Percentiles rank a stretch among this genome's conserved stretches.
These are phyloP conservation scores for Primulina huaijiensis DNA, from an alignment of 257 asterid species.

Conservation along the genomic window DNA sequence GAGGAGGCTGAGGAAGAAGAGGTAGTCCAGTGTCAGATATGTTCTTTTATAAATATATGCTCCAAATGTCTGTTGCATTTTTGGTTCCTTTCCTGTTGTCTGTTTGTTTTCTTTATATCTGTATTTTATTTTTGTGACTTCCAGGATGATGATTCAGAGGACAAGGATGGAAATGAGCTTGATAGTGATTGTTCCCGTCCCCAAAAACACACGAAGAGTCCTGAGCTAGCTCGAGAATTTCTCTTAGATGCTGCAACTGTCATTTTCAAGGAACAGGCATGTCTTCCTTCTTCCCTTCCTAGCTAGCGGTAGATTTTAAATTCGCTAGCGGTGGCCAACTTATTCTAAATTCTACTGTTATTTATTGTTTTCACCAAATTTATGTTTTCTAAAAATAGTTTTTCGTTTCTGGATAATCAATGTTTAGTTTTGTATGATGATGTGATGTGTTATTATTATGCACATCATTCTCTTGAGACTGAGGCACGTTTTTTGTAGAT, in stretches of 20 bases:
- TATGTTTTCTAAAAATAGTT: neutral
- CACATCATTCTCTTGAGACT: conserved; percentile 2
- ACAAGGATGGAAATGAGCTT: conserved; percentile 90
- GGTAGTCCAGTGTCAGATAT: conserved; percentile 47
- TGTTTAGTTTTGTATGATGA: neutral
- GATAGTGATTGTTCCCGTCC: conserved; percentile 98
- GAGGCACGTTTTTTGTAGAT: neutral
- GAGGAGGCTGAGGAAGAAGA: conserved; percentile 99
- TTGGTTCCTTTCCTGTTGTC: conserved; percentile 15
- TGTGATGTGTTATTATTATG: neutral
- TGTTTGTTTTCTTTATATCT: conserved; percentile 16
- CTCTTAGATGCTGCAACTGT: conserved; percentile 99
- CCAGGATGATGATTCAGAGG: conserved; percentile 97
- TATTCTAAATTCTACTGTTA: neutral
- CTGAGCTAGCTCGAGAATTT: conserved; percentile 99
- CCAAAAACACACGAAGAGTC: conserved; percentile 99
- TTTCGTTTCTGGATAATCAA: neutral
- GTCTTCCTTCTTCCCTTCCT: conserved; percentile 27
- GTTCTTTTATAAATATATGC: conserved; percentile 7
- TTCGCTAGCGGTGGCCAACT: neutral
- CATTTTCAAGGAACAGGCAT: conserved; percentile 95
- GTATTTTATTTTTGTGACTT: conserved; percentile 20
- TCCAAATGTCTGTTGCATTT: neutral
- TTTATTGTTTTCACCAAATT: neutral
- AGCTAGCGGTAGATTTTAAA: neutral